These are phyloP conservation scores for Exophiala xenobiotica DNA, from an alignment of 2,329 filamentous ascomycete genomes.

Conservation along the genomic window DNA sequence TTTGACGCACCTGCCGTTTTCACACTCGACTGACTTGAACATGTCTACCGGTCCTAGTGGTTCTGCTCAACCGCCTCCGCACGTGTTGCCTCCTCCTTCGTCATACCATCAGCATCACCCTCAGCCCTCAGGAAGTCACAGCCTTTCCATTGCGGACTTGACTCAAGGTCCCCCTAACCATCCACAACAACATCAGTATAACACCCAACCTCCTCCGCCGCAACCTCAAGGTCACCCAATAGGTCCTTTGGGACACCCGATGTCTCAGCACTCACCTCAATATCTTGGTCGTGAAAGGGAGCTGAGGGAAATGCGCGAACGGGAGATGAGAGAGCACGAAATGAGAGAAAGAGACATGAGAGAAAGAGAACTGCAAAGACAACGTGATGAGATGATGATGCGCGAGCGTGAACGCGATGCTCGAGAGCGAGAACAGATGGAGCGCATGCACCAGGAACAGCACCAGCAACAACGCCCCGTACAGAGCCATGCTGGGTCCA, in stretches of 20 bases:
- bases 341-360: slow-evolving; percentile 63
- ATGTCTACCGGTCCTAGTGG: slow-evolving; percentile 30
- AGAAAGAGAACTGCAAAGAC: slow-evolving; percentile 40
- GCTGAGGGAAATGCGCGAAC: slow-evolving; percentile 47
- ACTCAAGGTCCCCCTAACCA: slow-evolving; percentile 44
- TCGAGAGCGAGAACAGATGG: slow-evolving; percentile 61
- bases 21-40: slow-evolving; percentile 5
- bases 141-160: slow-evolving; percentile 48
- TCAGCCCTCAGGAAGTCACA: slow-evolving; percentile 44
- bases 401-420: slow-evolving; percentile 54
- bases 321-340: slow-evolving; percentile 56
- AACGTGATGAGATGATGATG: slow-evolving; percentile 60
- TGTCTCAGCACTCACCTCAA: slow-evolving; percentile 31
- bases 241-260: slow-evolving; percentile 17
- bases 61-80: slow-evolving; percentile 38
- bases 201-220: slow-evolving; percentile 38
- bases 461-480: slow-evolving; percentile 69
- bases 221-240: slow-evolving; percentile 27
- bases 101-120: slow-evolving; percentile 34
- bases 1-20: background rate
- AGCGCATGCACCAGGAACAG: slow-evolving; percentile 51
- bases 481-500: slow-evolving; percentile 82
- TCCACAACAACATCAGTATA: slow-evolving; percentile 43
- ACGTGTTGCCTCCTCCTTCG: slow-evolving; percentile 31
- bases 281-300: slow-evolving; percentile 38